Conservation (phyloP, 768 basidiomycete species). For the Lactifluus rugatus region DNA sequence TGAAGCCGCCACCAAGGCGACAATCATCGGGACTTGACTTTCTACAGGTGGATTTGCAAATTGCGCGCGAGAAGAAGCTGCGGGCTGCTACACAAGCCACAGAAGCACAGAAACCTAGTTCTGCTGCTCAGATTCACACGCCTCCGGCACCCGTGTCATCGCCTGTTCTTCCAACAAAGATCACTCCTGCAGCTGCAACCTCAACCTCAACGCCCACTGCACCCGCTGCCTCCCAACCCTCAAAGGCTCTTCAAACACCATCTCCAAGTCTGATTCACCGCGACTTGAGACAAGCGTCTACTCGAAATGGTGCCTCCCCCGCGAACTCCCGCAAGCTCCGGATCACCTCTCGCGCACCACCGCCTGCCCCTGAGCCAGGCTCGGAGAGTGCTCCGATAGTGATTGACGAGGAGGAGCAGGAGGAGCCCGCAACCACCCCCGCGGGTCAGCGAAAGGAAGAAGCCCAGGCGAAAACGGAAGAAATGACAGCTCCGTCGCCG, state of each 20-base stretch:
- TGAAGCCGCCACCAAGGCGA: neutral
- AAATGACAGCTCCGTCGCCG: neutral
- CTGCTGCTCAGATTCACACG: neutral
- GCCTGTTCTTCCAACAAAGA: neutral
- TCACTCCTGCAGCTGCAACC: neutral
- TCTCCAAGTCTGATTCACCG: neutral
- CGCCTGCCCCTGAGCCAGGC: constrained; percentile 4
- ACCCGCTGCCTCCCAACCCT: neutral
- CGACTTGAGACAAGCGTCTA: neutral
- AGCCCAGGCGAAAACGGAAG: neutral
- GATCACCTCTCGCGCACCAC: constrained; percentile 5
- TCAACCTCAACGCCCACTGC: neutral
- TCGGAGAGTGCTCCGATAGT: constrained; percentile 11
- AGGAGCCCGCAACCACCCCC: neutral
- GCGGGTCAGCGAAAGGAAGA: neutral
- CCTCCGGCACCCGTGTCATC: neutral
- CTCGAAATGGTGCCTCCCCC: neutral
- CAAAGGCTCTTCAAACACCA: neutral
- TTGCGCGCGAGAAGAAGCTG: constrained; percentile 8
- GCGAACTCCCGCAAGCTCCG: neutral
- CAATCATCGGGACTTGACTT: constrained; percentile 10
- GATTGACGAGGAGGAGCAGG: constrained; percentile 12
- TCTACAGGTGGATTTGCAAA: constrained; percentile 7
- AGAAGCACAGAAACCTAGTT: neutral
- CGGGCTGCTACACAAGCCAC: neutral